phyloP scores from a whole-genome alignment of 306 rosid species.

The Acmispon strigosus region DNA sequence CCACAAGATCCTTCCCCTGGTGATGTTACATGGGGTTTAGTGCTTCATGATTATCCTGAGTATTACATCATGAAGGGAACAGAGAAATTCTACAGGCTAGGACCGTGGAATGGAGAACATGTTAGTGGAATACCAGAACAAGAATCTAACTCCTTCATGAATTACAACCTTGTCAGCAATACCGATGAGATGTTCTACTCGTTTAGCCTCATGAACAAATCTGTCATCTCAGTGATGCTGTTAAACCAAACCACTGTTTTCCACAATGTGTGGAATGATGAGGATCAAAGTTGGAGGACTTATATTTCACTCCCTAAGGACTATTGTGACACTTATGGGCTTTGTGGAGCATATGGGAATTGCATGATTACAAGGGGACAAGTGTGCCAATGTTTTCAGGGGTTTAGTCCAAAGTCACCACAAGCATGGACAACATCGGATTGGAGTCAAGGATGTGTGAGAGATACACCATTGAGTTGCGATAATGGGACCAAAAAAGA shows the following conservation, averaged over 20 bases:
- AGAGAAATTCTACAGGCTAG: background rate
- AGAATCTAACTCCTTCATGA: too few species aligned
- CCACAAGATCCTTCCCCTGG: conserved; percentile 38
- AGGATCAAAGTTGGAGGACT: conserved; percentile 13
- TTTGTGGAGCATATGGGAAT: conserved; percentile 33
- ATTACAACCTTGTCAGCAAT: background rate
- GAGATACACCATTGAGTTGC: conserved; percentile 24
- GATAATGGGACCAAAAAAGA: background rate
- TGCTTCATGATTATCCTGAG: conserved; percentile 5
- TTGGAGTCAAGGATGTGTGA: conserved; percentile 26
- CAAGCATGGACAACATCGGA: conserved; percentile 20
- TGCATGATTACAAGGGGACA: conserved; percentile 11
- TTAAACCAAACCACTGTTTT: conserved; percentile 13
- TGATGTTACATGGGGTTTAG: background rate
- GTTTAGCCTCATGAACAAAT: background rate
- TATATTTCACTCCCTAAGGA: conserved; percentile 11
- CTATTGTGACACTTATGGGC: conserved; percentile 19
- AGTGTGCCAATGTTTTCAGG: conserved; percentile 27
- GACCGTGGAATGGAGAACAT: conserved; percentile 22
- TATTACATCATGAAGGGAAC: background rate
- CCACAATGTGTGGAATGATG: conserved; percentile 13
- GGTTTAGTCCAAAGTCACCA: conserved; percentile 24
- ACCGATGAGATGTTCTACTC: conserved; percentile 13
- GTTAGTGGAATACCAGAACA: background rate
- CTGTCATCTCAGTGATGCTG: conserved; percentile 17